phyloP scores from a whole-genome alignment of 257 asterid species.

The Jacaranda mimosifolia region DNA sequence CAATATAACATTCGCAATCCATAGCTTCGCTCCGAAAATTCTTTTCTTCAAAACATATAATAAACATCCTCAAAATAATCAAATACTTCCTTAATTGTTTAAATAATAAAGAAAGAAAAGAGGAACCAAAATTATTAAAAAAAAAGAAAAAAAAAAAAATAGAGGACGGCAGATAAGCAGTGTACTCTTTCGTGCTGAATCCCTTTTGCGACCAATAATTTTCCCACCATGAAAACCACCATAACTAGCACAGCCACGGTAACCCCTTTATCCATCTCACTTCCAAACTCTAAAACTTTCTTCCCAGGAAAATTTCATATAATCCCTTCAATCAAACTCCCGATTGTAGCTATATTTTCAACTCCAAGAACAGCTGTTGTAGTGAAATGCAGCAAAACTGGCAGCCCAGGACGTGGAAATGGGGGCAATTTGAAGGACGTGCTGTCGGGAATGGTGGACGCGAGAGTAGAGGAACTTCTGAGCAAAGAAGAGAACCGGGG shows the following conservation, averaged over 20 bases:
- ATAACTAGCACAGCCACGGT: constrained; percentile 37
- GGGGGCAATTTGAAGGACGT: constrained; percentile 56
- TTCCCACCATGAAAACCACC: constrained; percentile 48
- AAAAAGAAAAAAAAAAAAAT: no score
- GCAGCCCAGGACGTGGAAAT: constrained; percentile 42
- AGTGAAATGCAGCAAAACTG: constrained; percentile 64
- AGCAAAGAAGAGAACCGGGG: constrained; percentile 81
- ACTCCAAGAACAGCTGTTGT: constrained; percentile 29
- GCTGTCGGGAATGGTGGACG: constrained; percentile 77
- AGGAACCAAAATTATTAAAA: no score
- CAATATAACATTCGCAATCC: no score
- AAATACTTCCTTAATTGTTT: no score
- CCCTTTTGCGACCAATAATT: neutral
- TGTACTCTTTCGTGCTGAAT: no score
- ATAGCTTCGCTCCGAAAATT: no score
- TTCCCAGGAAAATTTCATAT: constrained; percentile 32
- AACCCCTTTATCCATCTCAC: constrained; percentile 41
- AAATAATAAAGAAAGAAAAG: no score
- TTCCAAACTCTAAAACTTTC: constrained; percentile 34
- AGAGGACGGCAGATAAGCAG: no score
- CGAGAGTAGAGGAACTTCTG: constrained; percentile 70
- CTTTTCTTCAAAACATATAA: no score
- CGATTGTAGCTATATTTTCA: constrained; percentile 30
- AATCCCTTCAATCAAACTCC: constrained; percentile 33
- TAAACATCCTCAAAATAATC: no score